Evolutionary conservation across 306 rosid species (phyloP).

Genomic region (Gillenia trifoliata): DNA sequence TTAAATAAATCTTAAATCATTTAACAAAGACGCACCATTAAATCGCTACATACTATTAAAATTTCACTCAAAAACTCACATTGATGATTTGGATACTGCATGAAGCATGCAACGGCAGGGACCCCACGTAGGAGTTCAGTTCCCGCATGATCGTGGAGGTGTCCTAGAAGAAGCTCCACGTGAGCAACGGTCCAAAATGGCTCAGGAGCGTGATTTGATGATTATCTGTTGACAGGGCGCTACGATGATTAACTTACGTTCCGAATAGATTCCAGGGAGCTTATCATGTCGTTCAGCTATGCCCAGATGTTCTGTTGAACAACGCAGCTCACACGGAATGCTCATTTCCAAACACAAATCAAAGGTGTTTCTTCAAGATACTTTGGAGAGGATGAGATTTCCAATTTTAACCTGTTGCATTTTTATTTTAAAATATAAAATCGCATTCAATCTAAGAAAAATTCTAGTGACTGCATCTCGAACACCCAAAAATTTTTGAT

Average conservation of each 20-base stretch:
- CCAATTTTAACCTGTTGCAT: no score
- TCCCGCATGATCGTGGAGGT: neutral
- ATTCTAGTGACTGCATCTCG: no score
- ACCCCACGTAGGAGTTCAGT: neutral
- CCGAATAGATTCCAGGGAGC: neutral
- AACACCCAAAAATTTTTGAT: no score
- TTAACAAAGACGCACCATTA: no score
- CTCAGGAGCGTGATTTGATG: neutral
- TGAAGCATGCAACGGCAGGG: neutral
- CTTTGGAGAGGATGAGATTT: no score
- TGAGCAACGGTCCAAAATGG: neutral
- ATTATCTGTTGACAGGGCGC: neutral
- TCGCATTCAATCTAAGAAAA: no score
- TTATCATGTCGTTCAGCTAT: neutral
- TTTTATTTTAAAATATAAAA: no score
- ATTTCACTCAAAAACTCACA: neutral
- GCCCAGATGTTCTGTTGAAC: no score
- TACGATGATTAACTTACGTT: neutral
- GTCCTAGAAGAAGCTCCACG: neutral
- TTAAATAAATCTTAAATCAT: no score
- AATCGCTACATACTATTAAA: no score
- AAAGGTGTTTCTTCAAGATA: no score
- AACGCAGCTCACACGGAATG: no score
- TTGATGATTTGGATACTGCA: neutral
- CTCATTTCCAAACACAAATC: neutral